Conservation (phyloP, 345 rosid genomes). For the Physaria fendleri region DNA sequence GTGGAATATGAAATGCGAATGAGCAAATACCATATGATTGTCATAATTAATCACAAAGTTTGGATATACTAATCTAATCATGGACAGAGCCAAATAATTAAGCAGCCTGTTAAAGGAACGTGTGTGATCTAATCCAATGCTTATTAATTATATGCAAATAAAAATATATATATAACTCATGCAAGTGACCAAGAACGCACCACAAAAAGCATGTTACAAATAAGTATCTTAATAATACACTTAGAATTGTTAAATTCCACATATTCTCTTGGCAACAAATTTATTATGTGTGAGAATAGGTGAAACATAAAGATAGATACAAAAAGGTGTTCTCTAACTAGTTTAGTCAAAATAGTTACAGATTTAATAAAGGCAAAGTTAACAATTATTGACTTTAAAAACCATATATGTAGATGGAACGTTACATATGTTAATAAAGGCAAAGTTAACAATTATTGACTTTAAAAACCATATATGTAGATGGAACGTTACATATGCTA, state of each 20-base stretch:
- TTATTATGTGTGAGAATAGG: not conserved
- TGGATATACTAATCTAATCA: slow-evolving; percentile 6
- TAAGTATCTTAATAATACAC: not conserved
- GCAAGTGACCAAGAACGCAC: slow-evolving; percentile 7
- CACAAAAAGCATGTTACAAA: not conserved
- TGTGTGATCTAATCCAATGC: not conserved
- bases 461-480: not conserved
- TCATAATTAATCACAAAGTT: slow-evolving; percentile 16
- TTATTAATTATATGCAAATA: slow-evolving; percentile 6
- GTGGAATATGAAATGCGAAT: not conserved
- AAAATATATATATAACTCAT: slow-evolving; percentile 1
- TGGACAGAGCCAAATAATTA: slow-evolving; percentile 16
- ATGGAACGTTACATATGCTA: not conserved
- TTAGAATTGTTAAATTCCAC: not conserved
- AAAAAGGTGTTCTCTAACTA: not conserved
- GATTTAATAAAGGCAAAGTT: not conserved
- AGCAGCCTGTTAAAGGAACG: slow-evolving; percentile 12
- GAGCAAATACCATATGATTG: slow-evolving; percentile 7
- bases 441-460: not conserved
- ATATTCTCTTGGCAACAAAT: not conserved
- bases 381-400: not conserved
- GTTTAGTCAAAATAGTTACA: not conserved
- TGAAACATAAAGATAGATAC: not conserved
- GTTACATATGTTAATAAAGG: not conserved
- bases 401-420: not conserved